Conservation (phyloP, 2,329 filamentous ascomycete genomes). For the Akanthomyces uredinophilus region DNA sequence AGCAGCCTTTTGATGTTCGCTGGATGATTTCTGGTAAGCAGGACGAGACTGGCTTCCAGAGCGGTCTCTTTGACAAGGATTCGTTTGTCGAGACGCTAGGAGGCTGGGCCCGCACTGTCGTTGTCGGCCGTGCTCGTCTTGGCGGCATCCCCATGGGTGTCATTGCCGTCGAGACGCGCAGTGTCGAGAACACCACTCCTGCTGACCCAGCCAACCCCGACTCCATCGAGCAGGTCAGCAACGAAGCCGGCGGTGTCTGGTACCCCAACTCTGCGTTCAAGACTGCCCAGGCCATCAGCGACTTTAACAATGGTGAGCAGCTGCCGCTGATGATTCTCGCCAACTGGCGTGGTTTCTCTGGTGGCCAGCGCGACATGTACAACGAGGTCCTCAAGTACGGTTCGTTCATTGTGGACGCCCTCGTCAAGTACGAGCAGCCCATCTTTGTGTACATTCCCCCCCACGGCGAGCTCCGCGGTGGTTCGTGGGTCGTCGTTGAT, state of each 20-base stretch:
- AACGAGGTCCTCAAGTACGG: constrained; percentile 99
- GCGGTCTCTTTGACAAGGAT: constrained; percentile 91
- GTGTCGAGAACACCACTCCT: constrained; percentile 93
- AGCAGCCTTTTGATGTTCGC: constrained; percentile 85
- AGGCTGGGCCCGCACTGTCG: constrained; percentile 94
- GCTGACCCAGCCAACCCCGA: constrained; percentile 97
- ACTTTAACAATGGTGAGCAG: constrained; percentile 99
- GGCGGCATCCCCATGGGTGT: constrained; percentile 98
- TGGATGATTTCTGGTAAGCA: constrained; percentile 88
- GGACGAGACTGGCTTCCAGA: constrained; percentile 70
- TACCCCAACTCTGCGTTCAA: constrained; percentile 99
- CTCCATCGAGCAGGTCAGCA: constrained; percentile 90
- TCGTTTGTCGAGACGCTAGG: constrained; percentile 96
- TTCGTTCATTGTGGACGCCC: constrained; percentile 96
- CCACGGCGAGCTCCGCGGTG: constrained; percentile 92
- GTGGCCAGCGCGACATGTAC: constrained; percentile 99
- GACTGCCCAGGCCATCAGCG: constrained; percentile 96
- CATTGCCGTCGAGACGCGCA: constrained; percentile 91
- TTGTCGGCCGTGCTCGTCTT: constrained; percentile 91
- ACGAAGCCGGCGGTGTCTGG: constrained; percentile 98
- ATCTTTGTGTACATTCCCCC: constrained; percentile 99
- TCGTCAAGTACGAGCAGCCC: constrained; percentile 97
- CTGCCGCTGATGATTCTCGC: constrained; percentile 97
- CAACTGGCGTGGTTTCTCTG: constrained; percentile 99
- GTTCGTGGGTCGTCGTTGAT: constrained; percentile 98